phyloP scores from a whole-genome alignment of 495 filamentous ascomycete genomes.

The Polyplosphaeria fusca region DNA sequence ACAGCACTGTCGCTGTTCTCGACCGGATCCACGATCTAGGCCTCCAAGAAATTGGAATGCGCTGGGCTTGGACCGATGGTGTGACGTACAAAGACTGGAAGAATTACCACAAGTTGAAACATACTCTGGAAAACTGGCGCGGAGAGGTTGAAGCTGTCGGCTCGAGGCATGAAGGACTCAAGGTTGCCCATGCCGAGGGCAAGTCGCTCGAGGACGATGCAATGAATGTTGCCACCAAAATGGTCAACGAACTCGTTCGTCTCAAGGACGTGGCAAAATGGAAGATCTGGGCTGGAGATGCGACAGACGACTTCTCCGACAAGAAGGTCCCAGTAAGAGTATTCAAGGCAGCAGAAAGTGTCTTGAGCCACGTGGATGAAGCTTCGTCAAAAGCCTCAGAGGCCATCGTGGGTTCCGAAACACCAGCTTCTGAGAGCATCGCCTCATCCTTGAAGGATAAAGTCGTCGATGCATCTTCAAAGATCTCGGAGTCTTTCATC shows the following conservation, averaged over 20 bases:
- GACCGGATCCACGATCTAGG: constrained; percentile 83
- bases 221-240: constrained; percentile 74
- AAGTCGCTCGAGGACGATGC: constrained; percentile 68
- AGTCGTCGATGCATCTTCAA: constrained; percentile 36
- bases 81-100: constrained; percentile 96
- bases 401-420: constrained; percentile 38
- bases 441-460: constrained; percentile 37
- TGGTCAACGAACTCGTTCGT: constrained; percentile 76
- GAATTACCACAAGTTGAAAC: constrained; percentile 81
- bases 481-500: constrained; percentile 40
- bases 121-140: constrained; percentile 79
- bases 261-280: constrained; percentile 82
- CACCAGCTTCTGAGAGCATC: constrained; percentile 39
- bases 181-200: constrained; percentile 63
- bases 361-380: constrained; percentile 42
- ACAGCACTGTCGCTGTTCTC: constrained; percentile 77
- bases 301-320: constrained; percentile 69
- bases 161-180: constrained; percentile 66
- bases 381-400: constrained; percentile 36
- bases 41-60: constrained; percentile 92
- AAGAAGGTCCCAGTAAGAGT: constrained; percentile 50
- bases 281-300: constrained; percentile 77
- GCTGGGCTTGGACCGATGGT: constrained; percentile 95
- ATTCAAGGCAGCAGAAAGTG: constrained; percentile 46
- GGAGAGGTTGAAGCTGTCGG: constrained; percentile 71